These are phyloP conservation scores for Pulveroboletus sp. DNA, from an alignment of 768 basidiomycete species.

Conservation along the genomic window DNA sequence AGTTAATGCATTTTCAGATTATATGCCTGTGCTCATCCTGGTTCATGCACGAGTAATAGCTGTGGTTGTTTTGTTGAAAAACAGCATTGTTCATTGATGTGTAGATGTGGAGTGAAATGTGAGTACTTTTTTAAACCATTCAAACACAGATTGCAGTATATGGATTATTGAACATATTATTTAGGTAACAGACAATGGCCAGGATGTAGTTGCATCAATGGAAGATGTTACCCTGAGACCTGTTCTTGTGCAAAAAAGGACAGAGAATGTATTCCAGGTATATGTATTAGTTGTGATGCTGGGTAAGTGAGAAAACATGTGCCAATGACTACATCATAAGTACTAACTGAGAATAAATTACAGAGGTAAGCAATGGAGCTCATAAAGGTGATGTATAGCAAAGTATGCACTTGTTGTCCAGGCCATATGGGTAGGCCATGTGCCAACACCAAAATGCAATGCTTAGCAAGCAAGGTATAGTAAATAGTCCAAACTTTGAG, in stretches of 20 bases:
- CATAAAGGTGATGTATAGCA: background rate
- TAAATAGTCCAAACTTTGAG: background rate
- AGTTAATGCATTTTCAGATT: conserved; percentile 17
- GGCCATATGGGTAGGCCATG: conserved; percentile 21
- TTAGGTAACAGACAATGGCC: conserved; percentile 15
- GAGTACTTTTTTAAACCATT: conserved; percentile 8
- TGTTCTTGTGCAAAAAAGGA: conserved; percentile 36
- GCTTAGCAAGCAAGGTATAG: conserved; percentile 18
- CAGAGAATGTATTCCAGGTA: conserved; percentile 52
- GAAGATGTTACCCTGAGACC: conserved; percentile 19
- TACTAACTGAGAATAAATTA: background rate
- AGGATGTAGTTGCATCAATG: conserved; percentile 20
- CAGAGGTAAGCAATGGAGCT: conserved; percentile 20
- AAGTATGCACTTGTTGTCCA: conserved; percentile 1
- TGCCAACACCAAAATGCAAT: conserved; percentile 28
- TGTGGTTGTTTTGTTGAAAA: conserved; percentile 40
- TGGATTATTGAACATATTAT: background rate
- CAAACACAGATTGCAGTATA: background rate
- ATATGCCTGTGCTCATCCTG: conserved; percentile 43
- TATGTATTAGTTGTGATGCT: conserved; percentile 43
- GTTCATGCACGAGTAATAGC: conserved; percentile 37
- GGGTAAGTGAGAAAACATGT: conserved; percentile 25
- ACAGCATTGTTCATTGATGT: conserved; percentile 44
- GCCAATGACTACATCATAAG: background rate
- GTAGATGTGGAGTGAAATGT: conserved; percentile 44